Percentiles rank a stretch among this genome's conserved stretches.
phyloP scores from a whole-genome alignment of 495 filamentous ascomycete species.

The Penicillium malachiteum region DNA sequence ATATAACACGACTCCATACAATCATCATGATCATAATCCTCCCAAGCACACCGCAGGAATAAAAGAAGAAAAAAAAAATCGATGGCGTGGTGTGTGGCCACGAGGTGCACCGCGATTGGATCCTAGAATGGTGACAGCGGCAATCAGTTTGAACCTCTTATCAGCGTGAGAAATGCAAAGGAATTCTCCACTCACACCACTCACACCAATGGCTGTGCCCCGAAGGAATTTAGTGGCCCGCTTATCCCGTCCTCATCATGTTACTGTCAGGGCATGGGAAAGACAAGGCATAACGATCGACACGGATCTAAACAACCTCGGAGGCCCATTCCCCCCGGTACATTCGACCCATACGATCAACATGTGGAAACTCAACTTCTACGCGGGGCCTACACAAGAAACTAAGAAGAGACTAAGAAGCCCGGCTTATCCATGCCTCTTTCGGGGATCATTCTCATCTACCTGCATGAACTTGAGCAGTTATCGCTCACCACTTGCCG shows the following conservation, averaged over 20 bases:
- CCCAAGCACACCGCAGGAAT: not conserved
- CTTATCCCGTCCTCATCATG: slow-evolving; percentile 15
- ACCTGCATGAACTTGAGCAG: slow-evolving; percentile 2
- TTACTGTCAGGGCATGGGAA: slow-evolving; percentile 15
- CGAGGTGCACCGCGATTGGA: slow-evolving; percentile 27
- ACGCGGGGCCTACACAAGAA: no score
- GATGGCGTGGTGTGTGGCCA: slow-evolving; percentile 23
- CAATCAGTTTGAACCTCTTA: slow-evolving; percentile 29
- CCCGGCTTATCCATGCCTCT: slow-evolving; percentile 19
- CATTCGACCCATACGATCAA: slow-evolving; percentile 13
- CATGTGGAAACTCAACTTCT: slow-evolving; percentile 15
- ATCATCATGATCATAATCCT: not conserved
- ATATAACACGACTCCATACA: not conserved
- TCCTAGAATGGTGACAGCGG: slow-evolving; percentile 26
- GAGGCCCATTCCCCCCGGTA: slow-evolving; percentile 7
- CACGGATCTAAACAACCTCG: slow-evolving; percentile 12
- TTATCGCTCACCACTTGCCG: slow-evolving; percentile 21
- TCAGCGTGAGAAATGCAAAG: slow-evolving; percentile 5
- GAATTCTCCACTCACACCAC: not conserved
- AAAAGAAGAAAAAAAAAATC: slow-evolving; percentile 5
- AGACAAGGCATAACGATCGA: slow-evolving; percentile 7
- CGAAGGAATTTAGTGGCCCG: slow-evolving; percentile 3
- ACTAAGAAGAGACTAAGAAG: no score
- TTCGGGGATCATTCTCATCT: not conserved
- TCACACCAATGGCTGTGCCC: slow-evolving; percentile 3